These are phyloP conservation scores for Acacia acuminata DNA, from an alignment of 306 rosid species.

Conservation along the genomic window DNA sequence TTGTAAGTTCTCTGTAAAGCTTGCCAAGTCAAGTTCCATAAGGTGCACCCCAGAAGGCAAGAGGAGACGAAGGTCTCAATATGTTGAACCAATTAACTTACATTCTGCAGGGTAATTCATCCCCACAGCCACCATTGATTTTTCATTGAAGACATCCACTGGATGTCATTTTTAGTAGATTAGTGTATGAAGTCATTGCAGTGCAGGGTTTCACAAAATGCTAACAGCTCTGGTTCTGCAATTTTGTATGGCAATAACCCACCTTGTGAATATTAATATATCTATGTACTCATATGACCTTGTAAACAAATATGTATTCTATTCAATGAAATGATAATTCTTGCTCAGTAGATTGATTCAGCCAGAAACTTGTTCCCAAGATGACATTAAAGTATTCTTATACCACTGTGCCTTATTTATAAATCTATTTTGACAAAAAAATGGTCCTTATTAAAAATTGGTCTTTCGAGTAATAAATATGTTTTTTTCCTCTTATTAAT, in stretches of 20 bases:
- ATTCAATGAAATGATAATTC: conserved; percentile 18
- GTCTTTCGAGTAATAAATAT: no score
- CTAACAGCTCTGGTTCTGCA: conserved; percentile 24
- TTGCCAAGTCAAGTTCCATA: conserved; percentile 49
- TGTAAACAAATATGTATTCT: conserved; percentile 41
- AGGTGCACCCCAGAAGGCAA: conserved; percentile 72
- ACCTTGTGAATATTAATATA: conserved; percentile 20
- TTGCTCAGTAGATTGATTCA: not conserved
- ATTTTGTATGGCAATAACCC: conserved; percentile 24
- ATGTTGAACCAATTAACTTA: conserved; percentile 54
- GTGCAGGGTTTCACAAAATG: conserved; percentile 30
- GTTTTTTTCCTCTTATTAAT: no score
- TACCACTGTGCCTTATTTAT: no score
- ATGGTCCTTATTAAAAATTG: no score
- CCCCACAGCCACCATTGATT: not conserved
- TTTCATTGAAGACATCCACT: conserved; percentile 35
- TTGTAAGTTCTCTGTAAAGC: conserved; percentile 57
- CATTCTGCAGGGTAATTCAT: conserved; percentile 49
- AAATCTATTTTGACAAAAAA: no score
- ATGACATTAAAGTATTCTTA: no score
- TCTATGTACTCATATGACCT: conserved; percentile 35
- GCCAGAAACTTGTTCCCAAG: not conserved
- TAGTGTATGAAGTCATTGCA: conserved; percentile 15
- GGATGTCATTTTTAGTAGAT: conserved; percentile 31
- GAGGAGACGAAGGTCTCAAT: conserved; percentile 65